Base-by-base conservation (phyloP, 2,329 filamentous ascomycete species). In the Botrytis porri region DNA sequence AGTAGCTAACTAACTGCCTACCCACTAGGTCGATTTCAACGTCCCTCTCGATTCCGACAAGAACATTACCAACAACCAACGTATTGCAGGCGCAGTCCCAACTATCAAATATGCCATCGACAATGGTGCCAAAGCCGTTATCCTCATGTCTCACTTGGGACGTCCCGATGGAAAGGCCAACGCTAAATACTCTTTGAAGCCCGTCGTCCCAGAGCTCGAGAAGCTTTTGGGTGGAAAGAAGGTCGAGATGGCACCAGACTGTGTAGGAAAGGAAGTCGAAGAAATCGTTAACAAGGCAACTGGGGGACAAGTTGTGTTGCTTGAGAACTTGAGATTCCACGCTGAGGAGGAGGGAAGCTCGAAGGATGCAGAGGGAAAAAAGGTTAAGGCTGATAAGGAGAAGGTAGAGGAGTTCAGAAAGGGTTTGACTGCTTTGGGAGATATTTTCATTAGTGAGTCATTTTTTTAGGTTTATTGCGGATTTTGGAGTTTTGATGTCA, bases 301-400 rank as follows among this genome's bases (percentile, higher is more conserved):
- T 72, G 88, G 89, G 79, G 96, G 95, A 79, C 89, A 94, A 80
- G 90, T 99, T 72, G 88, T 99, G 73, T 89, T 99, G 48, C 88
- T 99, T 71, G 96, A 99, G 90, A 99, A 99, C 88, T 86, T 99
- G 84, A 94, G 96, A 78, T 99, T 98, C 89, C 96, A 99, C 85
- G 88, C 93, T 75, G 96, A 99, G 87, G 96, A 99, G 86, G 96
- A 99, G 87, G 96, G 96, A 77, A 97, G 93, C 86, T 92, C 88
- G 83, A 97, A 97, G 88, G 95, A 97, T 83, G 91, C 89, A 74
- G 92, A 95, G 70, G 96, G 95, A 81, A 98, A 98, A 86, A 99
- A 99, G 89, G 90, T 91, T 84, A 99, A 98, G 90, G 96, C 96
- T 76, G 95, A 98, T 84, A 96, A 97, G 88, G 92, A 87, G 76